Evolutionary conservation across 257 asterid species (phyloP).

Genomic region (Orobanche coerulescens): DNA sequence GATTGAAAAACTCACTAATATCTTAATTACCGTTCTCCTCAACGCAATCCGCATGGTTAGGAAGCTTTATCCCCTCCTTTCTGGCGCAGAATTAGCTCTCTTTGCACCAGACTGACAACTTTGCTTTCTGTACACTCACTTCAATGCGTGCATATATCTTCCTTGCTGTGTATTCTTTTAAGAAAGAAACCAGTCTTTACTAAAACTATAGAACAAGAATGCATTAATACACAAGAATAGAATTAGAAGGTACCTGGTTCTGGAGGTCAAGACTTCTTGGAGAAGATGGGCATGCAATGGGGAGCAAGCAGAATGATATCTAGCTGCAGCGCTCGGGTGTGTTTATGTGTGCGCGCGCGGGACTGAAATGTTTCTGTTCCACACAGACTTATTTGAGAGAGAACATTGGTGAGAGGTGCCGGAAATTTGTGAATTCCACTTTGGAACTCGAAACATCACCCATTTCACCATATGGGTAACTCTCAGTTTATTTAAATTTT

Average conservation of each 20-base stretch:
- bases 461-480: slow-evolving; percentile 1
- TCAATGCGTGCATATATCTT: slow-evolving; percentile 32
- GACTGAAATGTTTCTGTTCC: neutral
- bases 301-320: slow-evolving; percentile 20
- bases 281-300: slow-evolving; percentile 21
- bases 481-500: neutral
- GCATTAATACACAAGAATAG: neutral
- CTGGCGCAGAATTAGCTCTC: slow-evolving; percentile 58
- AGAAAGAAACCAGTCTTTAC: slow-evolving; percentile 5
- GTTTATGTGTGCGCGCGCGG: too few relatives aligned
- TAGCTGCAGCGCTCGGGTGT: slow-evolving; percentile 29
- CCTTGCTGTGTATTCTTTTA: slow-evolving; percentile 17
- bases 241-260: slow-evolving; percentile 30
- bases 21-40: slow-evolving; percentile 27
- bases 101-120: slow-evolving; percentile 45
- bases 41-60: slow-evolving; percentile 32
- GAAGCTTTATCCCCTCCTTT: slow-evolving; percentile 60
- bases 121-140: slow-evolving; percentile 31
- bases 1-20: slow-evolving; percentile 60
- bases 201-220: neutral
- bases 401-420: slow-evolving; percentile 16
- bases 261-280: slow-evolving; percentile 23
- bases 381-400: neutral
- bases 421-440: slow-evolving; percentile 1
- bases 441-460: slow-evolving; percentile 22